Conservation (phyloP, 2,329 filamentous ascomycete genomes). For the Talaromyces sp. region DNA sequence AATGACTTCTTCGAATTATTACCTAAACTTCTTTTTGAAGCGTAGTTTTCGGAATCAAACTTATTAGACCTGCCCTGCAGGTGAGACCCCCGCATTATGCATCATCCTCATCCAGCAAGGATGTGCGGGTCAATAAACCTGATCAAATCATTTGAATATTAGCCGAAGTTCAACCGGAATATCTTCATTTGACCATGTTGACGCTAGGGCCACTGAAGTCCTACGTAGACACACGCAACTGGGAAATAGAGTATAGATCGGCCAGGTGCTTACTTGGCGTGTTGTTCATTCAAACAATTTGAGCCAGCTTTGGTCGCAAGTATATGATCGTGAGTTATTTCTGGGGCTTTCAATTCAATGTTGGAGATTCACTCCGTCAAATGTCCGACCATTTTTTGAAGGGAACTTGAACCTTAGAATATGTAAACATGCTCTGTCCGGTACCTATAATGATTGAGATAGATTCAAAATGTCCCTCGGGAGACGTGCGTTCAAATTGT, state of each 20-base stretch:
- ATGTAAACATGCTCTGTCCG: too few species aligned
- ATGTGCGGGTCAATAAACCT: neutral
- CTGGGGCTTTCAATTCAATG: too few species aligned
- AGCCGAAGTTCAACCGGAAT: neutral
- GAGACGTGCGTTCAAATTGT: too few species aligned
- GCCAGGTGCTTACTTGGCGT: too few species aligned
- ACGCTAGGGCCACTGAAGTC: neutral
- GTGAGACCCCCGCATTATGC: neutral
- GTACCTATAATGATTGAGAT: too few species aligned
- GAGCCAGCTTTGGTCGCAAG: too few species aligned
- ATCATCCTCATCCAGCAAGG: neutral
- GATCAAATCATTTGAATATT: neutral
- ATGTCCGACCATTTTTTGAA: too few species aligned
- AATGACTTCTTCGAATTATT: too few species aligned
- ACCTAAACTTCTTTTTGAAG: too few species aligned
- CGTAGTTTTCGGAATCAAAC: neutral
- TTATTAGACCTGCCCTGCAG: neutral
- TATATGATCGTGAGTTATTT: too few species aligned
- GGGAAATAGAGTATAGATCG: neutral
- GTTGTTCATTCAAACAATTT: neutral
- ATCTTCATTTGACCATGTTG: neutral
- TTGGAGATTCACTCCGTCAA: neutral
- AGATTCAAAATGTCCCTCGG: too few species aligned
- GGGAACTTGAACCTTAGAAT: too few species aligned
- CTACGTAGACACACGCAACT: neutral